Conservation (phyloP, 257 asterid species). For the Rauvolfia tetraphylla region DNA sequence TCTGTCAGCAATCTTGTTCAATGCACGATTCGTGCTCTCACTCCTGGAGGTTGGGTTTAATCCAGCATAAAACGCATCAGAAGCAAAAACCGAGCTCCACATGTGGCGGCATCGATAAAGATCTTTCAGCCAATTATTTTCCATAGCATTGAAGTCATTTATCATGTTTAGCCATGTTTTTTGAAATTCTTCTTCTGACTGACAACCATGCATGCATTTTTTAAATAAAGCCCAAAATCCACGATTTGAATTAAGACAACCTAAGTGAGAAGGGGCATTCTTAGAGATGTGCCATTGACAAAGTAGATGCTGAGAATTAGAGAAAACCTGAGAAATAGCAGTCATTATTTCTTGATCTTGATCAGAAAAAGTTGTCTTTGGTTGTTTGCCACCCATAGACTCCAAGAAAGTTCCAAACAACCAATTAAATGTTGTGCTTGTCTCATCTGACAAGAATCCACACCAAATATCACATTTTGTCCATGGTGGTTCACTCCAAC, state of each 20-base stretch:
- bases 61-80: neutral
- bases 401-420: conserved; percentile 12
- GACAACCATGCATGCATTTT: conserved; percentile 9
- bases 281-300: conserved; percentile 8
- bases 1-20: conserved; percentile 4
- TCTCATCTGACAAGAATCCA: conserved; percentile 2
- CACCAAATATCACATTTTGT: neutral
- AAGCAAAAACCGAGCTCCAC: neutral
- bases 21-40: conserved; percentile 2
- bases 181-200: conserved; percentile 9
- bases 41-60: conserved; percentile 6
- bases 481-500: conserved; percentile 4
- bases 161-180: conserved; percentile 11
- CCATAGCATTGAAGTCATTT: neutral
- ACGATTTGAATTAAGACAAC: conserved; percentile 4
- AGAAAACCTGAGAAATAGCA: neutral
- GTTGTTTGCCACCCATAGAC: conserved; percentile 9
- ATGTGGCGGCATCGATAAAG: conserved; percentile 6
- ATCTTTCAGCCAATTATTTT: conserved; percentile 9
- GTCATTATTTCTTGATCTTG: neutral
- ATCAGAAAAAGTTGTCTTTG: neutral
- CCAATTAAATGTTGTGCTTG: neutral
- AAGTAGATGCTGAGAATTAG: neutral
- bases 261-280: conserved; percentile 16
- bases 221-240: conserved; percentile 8